Evolutionary conservation across 345 rosid species (phyloP), one percentile per base, ranked within the genome.

Genomic region (Populus pruinosa): DNA sequence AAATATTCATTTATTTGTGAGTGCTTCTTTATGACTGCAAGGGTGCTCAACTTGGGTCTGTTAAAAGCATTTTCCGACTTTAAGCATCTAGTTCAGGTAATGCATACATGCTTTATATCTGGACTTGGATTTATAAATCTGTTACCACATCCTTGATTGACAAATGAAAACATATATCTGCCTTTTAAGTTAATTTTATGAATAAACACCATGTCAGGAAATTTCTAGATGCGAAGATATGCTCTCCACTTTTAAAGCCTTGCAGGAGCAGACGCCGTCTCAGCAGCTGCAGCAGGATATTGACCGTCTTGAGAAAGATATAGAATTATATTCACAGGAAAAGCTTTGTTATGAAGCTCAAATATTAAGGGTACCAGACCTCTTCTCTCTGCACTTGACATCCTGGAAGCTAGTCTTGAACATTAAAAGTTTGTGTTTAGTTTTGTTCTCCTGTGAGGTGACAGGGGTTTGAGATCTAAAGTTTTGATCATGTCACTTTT

Each of bases 1-100:
- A 91, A 90, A 81, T 92, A 82, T 83, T 77, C 88, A 10, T 96
- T 94, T 87, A 92, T 92, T 64, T 92, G 95, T 84, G 98, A 96
- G 88, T 90, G 97, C 87, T 96, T 96, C 91, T 96, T 94, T 82
- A 96, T 96, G 97, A 94, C 98, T 63, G 97, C 97, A 73, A 88
- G 98, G 91, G 98, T 89, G 80, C 97, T 94, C 68, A 96, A 91
- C 83, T 82, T 96, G 89, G 98, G 99, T 81, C 90, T 96, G 75
- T 69, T 96, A 77, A 96, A 96, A 87, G 94, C 98, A 80, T 92
- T 92, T 89, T 92, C 97, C 7, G 99, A 96, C 88, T 96, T 91
- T 77, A 96, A 94, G 89, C 98, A 93, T 89, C 91, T 96, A 67
- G 84, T 90, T 80, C 99, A 96, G 99, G 99, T 94, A 88, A 71